A percentile compares a stretch with the other conserved stretches of the same genome.
Evolutionary conservation across 169 alveolate species (phyloP).

Genomic region (Besnoitia besnoiti): DNA sequence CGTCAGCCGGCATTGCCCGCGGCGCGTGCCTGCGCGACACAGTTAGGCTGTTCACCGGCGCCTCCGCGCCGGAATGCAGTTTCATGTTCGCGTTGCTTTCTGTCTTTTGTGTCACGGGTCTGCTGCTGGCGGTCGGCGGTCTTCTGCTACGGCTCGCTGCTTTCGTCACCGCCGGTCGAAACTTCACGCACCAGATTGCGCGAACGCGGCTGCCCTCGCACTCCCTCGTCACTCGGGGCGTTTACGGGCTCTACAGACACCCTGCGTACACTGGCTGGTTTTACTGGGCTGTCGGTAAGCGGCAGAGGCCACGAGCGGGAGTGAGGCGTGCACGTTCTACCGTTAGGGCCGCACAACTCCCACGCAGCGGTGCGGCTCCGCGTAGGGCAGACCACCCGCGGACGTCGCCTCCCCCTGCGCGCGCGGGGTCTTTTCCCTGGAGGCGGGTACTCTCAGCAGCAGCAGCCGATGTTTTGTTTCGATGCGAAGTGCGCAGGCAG

Average conservation of each 20-base stretch:
- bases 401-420: too few species aligned
- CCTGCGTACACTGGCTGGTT: conserved; percentile 70
- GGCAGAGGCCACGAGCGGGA: too few species aligned
- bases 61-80: background rate
- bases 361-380: too few species aligned
- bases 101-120: background rate
- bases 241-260: conserved; percentile 54
- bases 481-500: too few species aligned
- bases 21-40: background rate
- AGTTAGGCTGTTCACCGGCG: background rate
- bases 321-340: too few species aligned
- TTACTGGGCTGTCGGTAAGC: conserved; percentile 71
- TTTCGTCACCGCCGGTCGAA: conserved; percentile 24
- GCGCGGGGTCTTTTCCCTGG: too few species aligned
- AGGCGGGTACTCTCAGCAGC: too few species aligned
- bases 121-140: conserved; percentile 25
- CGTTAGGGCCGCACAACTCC: too few species aligned
- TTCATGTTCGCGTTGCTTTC: background rate
- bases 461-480: too few species aligned
- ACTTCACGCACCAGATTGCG: conserved; percentile 66
- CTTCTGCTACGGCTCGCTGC: conserved; percentile 54
- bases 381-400: too few species aligned
- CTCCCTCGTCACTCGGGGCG: conserved; percentile 44
- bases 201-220: conserved; percentile 16
- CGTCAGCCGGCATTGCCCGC: background rate